Base-by-base conservation (phyloP, 768 basidiomycete species). In the Nevesoporus exiguus region DNA sequence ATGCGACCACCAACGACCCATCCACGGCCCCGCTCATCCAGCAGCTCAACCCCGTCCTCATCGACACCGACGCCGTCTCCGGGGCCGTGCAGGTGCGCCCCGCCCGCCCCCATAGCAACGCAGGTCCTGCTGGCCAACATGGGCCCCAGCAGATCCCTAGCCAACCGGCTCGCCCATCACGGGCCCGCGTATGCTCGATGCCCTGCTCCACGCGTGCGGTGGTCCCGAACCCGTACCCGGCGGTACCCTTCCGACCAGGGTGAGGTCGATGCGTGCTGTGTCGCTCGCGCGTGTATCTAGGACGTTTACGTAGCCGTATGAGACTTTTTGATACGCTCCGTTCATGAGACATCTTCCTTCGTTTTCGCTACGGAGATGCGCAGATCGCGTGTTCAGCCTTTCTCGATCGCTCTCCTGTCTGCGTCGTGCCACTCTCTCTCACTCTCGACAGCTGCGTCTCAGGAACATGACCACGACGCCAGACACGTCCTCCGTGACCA, bases 341-440 rank as follows among this genome's bases (percentile, higher is more conserved):
- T n/a, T n/a, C n/a, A 61, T 51, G 60, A 61, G 57, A 60, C 50
- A 49, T 60, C 57, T 37, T 59, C 5, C 47, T 44, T 14, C 42
- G 40, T 41, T 42, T 36, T 56, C 25, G 27, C 27, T 8, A n/a
- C 30, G 24, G 33, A 60, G 19, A 61, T 61, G 59, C 60, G n/a
- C n/a, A n/a, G 10, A 19, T 24, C 10, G 10, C 33, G 4, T 34
- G 33, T 34, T 34, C 15, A 15, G 33, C 25, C 27, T 7, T n/a
- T n/a, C n/a, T n/a, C 44, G 21, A 40, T 30, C 34, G 14, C 8
- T n/a, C 21, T 33, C 33, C n/a, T 14, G 24, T 42, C 39, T 31
- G 14, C 36, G 7, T 25, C 19, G 19, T 50, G 30, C 34, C 5
- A 27, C 31, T 37, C 46, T 11, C 11, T 45, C 45, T 52, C 37